Evolutionary conservation across 192 early-diverging fungal genomes (phyloP), one percentile per base, ranked within the genome.

Genomic region (Oehlia diaphana): DNA sequence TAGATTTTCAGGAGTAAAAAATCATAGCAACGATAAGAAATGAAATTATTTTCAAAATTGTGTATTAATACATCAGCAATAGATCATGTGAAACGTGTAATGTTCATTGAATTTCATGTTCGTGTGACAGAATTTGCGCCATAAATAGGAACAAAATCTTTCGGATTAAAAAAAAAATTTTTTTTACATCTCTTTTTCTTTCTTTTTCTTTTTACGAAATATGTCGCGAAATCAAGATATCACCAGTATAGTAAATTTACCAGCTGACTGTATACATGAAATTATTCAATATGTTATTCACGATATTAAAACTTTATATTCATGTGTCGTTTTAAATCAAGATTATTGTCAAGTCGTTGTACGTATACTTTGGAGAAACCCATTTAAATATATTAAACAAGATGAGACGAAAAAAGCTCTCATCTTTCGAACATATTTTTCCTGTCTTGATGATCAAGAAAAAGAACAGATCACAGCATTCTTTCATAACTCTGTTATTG

Each of bases 191-290:
- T 37, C 9, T 9, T 44, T 44, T 8, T 9, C 9, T 9, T 44
- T 44, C 42, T 9, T 44, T 44, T 44, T 44, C n/a, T n/a, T 7
- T 9, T 44, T 9, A 8, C 42, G 9, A 9, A 44, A 44, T 44
- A 44, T 44, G 42, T 44, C 42, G 3, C 9, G 9, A 44, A 5
- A 58, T 58, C 13, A 58, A 16, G 14, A 58, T 19, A 58, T 16
- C 4, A 58, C 19, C 31, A 31, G 31, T 58, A 16, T 19, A 3
- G 53, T 58, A 19, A 14, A 14, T 26, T 16, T 67, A 28, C 26
- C 65, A 7, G 65, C 65, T 19, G 65, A 67, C 65, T 67, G 65
- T 8, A 10, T 67, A 33, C 31, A 67, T 67, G 65, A 67, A 67
- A 35, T 67, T 12, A 33, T 67, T 35, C 65, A 67, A 9, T 35